phyloP scores from a whole-genome alignment of 2,329 filamentous ascomycete species.

The Calonectria crousiana region DNA sequence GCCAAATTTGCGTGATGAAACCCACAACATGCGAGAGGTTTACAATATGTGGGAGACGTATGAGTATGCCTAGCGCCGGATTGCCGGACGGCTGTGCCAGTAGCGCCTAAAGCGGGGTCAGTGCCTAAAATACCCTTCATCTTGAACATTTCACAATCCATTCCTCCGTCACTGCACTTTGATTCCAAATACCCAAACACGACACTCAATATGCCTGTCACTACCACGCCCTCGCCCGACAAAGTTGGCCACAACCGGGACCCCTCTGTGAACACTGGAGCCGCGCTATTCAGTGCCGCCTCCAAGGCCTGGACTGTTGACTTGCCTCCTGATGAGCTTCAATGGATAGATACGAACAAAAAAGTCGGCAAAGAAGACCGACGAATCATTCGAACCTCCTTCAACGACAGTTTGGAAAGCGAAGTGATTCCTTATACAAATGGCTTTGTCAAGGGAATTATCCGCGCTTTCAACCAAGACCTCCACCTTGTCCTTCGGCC shows the following conservation, averaged over 20 bases:
- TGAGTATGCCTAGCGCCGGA: no score
- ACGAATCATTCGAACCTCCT: not conserved
- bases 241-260: not conserved
- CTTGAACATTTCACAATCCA: no score
- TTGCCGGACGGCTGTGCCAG: no score
- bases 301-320: not conserved
- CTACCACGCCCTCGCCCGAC: not conserved
- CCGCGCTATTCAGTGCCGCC: not conserved
- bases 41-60: no score
- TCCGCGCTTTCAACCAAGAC: slow-evolving; percentile 3
- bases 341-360: not conserved
- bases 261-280: not conserved
- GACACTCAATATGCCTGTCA: not conserved
- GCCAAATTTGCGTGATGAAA: no score
- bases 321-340: not conserved
- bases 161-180: no score
- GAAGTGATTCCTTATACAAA: not conserved
- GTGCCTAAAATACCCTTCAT: no score
- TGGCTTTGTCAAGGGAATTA: not conserved
- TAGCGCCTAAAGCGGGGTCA: no score
- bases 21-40: no score
- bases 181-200: not conserved
- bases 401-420: not conserved
- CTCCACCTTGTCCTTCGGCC: not conserved
- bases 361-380: not conserved